Percentiles rank a stretch among this genome's conserved stretches.
Evolutionary conservation across 805 yeast species (phyloP).

Genomic region (Saccharomycopsis sp.): DNA sequence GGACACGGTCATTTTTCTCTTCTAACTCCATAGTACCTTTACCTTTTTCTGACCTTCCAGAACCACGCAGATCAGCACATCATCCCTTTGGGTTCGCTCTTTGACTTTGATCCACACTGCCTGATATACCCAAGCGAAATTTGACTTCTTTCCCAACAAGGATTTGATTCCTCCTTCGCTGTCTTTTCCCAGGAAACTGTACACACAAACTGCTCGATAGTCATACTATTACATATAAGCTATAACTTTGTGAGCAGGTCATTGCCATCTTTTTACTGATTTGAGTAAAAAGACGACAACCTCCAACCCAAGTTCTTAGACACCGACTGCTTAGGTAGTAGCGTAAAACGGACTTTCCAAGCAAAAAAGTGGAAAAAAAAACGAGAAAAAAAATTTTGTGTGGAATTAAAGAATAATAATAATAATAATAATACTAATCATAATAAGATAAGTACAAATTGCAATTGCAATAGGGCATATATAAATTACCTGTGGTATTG

Average conservation of each 20-base stretch:
- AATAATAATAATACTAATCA: too few relatives aligned
- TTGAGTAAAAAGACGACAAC: background rate
- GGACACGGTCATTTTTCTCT: background rate
- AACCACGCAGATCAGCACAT: background rate
- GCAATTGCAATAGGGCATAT: background rate
- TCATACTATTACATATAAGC: too few relatives aligned
- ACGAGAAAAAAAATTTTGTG: background rate
- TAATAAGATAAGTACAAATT: background rate
- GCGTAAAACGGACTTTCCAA: background rate
- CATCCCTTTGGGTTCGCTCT: background rate
- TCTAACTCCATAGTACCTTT: too few relatives aligned
- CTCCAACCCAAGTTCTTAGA: background rate
- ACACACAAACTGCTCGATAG: too few relatives aligned
- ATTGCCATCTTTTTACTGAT: background rate
- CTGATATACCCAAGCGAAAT: background rate
- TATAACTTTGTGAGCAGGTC: too few relatives aligned
- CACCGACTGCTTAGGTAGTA: background rate
- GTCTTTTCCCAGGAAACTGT: too few relatives aligned
- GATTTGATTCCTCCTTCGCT: too few relatives aligned
- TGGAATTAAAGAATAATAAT: too few relatives aligned
- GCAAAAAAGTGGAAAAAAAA: background rate
- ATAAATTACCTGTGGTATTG: background rate
- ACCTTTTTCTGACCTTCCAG: background rate
- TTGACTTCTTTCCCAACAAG: background rate
- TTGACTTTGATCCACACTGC: background rate